These are phyloP conservation scores for Blastocystis sp. DNA, from an alignment of 352 stramenopile genomes.

Conservation along the genomic window DNA sequence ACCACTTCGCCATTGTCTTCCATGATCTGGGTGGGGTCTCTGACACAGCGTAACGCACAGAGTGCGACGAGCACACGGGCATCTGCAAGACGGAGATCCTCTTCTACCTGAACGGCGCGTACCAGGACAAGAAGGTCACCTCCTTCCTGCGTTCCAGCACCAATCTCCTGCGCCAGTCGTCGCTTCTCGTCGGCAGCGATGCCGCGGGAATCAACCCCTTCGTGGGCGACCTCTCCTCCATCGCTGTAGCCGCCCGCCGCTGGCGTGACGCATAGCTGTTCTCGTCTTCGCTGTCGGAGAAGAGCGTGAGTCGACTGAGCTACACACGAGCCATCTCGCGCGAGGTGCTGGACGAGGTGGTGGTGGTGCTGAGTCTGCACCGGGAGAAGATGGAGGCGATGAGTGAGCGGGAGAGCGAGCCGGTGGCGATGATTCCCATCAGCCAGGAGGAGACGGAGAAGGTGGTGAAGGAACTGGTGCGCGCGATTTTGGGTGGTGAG, in stretches of 20 bases:
- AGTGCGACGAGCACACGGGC: too few relatives aligned
- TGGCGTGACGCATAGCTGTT: slow-evolving; percentile 14
- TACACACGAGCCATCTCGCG: neutral
- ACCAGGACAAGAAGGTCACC: slow-evolving; percentile 16
- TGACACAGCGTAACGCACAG: neutral
- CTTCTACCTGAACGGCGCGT: slow-evolving; percentile 52
- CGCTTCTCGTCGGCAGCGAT: slow-evolving; percentile 9
- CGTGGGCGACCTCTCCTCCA: slow-evolving; percentile 27
- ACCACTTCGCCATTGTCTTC: slow-evolving; percentile 44
- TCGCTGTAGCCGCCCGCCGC: neutral
- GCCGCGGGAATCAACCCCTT: slow-evolving; percentile 4
- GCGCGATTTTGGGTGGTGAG: neutral
- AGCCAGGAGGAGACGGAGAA: neutral
- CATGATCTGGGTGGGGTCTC: neutral
- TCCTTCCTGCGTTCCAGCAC: neutral
- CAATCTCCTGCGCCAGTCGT: neutral
- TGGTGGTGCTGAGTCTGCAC: neutral
- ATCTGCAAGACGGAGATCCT: slow-evolving; percentile 22
- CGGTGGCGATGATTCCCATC: neutral
- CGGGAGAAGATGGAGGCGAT: neutral
- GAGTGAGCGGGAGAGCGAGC: neutral
- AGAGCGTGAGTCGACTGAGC: neutral
- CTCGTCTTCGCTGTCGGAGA: neutral
- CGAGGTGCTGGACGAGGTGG: neutral
- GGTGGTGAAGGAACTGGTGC: neutral